These are phyloP conservation scores for Bauhinia variegata DNA, from an alignment of 306 rosid genomes.

Conservation along the genomic window DNA sequence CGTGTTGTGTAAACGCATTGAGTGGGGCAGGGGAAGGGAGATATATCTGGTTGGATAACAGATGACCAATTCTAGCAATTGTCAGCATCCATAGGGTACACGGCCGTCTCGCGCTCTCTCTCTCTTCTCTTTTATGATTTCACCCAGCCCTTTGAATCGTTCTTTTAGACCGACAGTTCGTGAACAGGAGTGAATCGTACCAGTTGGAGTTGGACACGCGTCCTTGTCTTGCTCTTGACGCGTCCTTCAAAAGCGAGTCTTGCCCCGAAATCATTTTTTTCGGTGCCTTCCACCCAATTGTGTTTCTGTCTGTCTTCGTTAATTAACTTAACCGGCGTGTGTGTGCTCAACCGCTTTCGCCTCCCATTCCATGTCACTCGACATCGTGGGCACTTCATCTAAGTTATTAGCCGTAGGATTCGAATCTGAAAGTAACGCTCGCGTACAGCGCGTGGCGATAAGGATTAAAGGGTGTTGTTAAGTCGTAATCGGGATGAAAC, in stretches of 20 bases:
- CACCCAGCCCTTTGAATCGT: slow-evolving; percentile 33
- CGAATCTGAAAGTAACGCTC: neutral
- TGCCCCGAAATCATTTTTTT: slow-evolving; percentile 33
- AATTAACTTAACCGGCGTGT: slow-evolving; percentile 7
- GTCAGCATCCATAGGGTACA: slow-evolving; percentile 25
- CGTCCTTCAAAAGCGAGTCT: slow-evolving; percentile 39
- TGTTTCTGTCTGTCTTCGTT: slow-evolving; percentile 6
- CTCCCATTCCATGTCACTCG: no score
- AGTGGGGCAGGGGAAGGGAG: neutral
- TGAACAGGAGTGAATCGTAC: slow-evolving; percentile 30
- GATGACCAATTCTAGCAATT: slow-evolving; percentile 26
- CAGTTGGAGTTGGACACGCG: slow-evolving; percentile 40
- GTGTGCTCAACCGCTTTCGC: neutral
- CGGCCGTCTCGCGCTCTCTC: slow-evolving; percentile 23
- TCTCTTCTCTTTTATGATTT: neutral
- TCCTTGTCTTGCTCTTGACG: slow-evolving; percentile 45
- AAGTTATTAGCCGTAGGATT: neutral
- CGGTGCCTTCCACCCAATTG: no score
- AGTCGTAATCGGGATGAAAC: slow-evolving; percentile 18
- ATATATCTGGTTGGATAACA: no score
- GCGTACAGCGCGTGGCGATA: slow-evolving; percentile 26
- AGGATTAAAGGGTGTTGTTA: neutral
- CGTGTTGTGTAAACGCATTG: slow-evolving; percentile 17
- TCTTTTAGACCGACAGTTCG: slow-evolving; percentile 37
- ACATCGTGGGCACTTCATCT: neutral